Percentiles rank a stretch among this genome's conserved stretches.
Evolutionary conservation across 495 filamentous ascomycete genomes (phyloP).

Genomic region (Elaphomyces granulatus): DNA sequence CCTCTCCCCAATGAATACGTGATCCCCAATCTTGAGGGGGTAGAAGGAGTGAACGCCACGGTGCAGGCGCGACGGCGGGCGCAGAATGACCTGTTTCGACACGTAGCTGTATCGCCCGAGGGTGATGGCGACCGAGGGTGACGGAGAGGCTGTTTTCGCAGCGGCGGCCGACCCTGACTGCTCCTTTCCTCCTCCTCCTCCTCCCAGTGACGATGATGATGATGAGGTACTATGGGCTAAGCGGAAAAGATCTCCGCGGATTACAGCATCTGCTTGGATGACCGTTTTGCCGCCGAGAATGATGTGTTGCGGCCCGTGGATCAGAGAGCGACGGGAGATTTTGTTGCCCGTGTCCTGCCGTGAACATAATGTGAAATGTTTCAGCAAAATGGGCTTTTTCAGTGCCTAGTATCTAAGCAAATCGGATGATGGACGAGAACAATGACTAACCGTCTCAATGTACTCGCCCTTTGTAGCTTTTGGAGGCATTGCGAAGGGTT

Average conservation of each 20-base stretch:
- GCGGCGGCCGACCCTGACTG: slow-evolving; percentile 21
- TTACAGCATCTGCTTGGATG: slow-evolving; percentile 79
- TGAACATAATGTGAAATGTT: no score
- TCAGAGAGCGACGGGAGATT: slow-evolving; percentile 76
- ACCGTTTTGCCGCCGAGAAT: slow-evolving; percentile 93
- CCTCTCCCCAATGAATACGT: slow-evolving; percentile 60
- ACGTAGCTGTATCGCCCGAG: slow-evolving; percentile 85
- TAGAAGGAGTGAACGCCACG: slow-evolving; percentile 35
- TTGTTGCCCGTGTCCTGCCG: slow-evolving; percentile 91
- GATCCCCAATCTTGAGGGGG: slow-evolving; percentile 80
- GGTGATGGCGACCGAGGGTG: slow-evolving; percentile 45
- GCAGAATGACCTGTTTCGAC: slow-evolving; percentile 52
- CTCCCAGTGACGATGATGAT: slow-evolving; percentile 12
- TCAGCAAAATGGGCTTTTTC: not conserved
- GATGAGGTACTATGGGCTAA: slow-evolving; percentile 27
- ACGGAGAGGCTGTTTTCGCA: slow-evolving; percentile 13
- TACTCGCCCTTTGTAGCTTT: slow-evolving; percentile 77
- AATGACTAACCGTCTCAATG: slow-evolving; percentile 69
- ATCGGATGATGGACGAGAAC: no score
- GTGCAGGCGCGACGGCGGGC: slow-evolving; percentile 62
- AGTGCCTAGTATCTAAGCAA: no score
- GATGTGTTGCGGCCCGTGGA: slow-evolving; percentile 92
- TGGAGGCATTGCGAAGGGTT: slow-evolving; percentile 43
- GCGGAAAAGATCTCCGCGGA: slow-evolving; percentile 78
- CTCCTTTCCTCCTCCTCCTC: slow-evolving; percentile 2